Conservation (phyloP, 2,329 filamentous ascomycete species). For the Fusarium lyarnte region DNA sequence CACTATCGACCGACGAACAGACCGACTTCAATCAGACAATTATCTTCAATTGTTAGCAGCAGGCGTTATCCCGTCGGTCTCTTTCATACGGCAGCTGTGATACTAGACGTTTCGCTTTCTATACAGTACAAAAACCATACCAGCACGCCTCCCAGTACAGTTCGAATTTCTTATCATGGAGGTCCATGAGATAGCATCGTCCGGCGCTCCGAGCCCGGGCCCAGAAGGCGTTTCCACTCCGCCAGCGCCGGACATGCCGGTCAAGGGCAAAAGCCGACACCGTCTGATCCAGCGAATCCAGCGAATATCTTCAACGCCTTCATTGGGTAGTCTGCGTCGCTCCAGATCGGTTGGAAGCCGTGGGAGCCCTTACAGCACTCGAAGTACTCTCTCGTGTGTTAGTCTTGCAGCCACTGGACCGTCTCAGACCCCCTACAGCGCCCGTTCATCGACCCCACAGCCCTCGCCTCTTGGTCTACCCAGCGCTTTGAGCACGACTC, state of each 20-base stretch:
- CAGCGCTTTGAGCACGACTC: slow-evolving; percentile 50
- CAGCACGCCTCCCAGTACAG: background rate
- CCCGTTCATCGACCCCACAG: slow-evolving; percentile 48
- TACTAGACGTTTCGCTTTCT: background rate
- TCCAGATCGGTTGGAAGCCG: slow-evolving; percentile 74
- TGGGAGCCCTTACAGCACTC: slow-evolving; percentile 71
- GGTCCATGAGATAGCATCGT: slow-evolving; percentile 36
- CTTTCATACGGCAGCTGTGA: background rate
- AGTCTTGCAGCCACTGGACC: slow-evolving; percentile 58
- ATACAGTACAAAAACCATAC: background rate
- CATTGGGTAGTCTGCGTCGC: slow-evolving; percentile 71
- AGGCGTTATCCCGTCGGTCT: background rate
- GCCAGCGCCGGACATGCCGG: slow-evolving; percentile 41
- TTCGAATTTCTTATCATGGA: slow-evolving; percentile 33
- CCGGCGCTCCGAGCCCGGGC: slow-evolving; percentile 42
- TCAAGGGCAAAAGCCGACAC: slow-evolving; percentile 73
- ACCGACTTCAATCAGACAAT: slow-evolving; percentile 10
- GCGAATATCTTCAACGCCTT: slow-evolving; percentile 83
- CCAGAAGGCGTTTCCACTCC: slow-evolving; percentile 40
- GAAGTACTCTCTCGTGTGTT: slow-evolving; percentile 63
- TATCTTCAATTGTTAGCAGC: slow-evolving; percentile 4
- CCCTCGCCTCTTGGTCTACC: slow-evolving; percentile 53
- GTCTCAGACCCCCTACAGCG: slow-evolving; percentile 42
- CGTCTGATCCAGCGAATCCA: slow-evolving; percentile 78
- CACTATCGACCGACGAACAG: slow-evolving; percentile 23